Evolutionary conservation across 805 yeast genomes (phyloP).

Genomic region (Cyberlindnera euphorbiae): DNA sequence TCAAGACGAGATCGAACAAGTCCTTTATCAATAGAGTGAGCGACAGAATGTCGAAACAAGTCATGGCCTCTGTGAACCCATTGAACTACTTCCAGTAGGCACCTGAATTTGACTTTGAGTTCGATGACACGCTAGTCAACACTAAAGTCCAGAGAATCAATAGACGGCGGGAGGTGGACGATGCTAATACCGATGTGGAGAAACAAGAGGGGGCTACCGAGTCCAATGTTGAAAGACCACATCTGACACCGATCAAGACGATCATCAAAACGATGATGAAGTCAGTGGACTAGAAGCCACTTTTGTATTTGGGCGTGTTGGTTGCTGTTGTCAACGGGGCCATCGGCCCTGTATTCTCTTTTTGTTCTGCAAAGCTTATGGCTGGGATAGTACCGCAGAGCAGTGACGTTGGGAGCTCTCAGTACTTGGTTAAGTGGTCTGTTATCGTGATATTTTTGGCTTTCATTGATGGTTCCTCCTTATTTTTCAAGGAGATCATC

Average conservation of each 20-base stretch:
- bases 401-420: conserved; percentile 28
- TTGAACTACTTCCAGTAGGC: conserved; percentile 12
- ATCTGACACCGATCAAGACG: conserved; percentile 24
- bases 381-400: conserved; percentile 53
- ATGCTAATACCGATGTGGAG: conserved; percentile 7
- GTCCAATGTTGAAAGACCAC: conserved; percentile 15
- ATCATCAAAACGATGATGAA: conserved; percentile 29
- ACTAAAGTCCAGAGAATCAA: not conserved
- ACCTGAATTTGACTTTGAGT: conserved; percentile 7
- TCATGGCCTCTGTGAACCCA: conserved; percentile 20
- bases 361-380: conserved; percentile 64
- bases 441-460: conserved; percentile 59
- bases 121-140: not conserved
- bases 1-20: not conserved
- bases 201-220: conserved; percentile 2
- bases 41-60: conserved; percentile 16
- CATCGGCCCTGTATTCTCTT: conserved; percentile 74
- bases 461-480: conserved; percentile 51
- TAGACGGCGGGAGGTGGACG: too few species aligned
- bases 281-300: conserved; percentile 23
- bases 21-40: conserved; percentile 4
- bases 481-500: conserved; percentile 45
- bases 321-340: conserved; percentile 55
- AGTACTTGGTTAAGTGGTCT: conserved; percentile 58
- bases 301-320: conserved; percentile 45